Evolutionary conservation across 1,284 basidiomycete species (phyloP).

Genomic region (Cutaneotrichosporon cavernicola): DNA sequence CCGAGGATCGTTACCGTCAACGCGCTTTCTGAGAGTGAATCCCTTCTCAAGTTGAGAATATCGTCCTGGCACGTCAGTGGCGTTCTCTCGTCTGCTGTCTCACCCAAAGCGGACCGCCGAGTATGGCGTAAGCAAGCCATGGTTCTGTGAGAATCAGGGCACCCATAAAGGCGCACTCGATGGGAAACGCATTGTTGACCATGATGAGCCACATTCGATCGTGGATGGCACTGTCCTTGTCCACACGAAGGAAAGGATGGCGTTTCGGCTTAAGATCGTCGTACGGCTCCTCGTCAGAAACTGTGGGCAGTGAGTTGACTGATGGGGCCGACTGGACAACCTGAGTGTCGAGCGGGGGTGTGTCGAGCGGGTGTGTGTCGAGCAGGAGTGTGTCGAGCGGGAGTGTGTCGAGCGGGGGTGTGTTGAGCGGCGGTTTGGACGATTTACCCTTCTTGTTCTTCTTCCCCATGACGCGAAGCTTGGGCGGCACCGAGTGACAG

Average conservation of each 20-base stretch:
- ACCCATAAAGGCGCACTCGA: conserved; percentile 13
- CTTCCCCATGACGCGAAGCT: background rate
- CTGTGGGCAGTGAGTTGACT: background rate
- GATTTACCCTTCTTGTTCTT: background rate
- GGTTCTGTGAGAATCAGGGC: conserved; percentile 13
- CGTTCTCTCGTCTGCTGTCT: background rate
- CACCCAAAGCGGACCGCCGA: conserved; percentile 6
- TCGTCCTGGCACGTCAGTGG: background rate
- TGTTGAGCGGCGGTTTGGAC: no score
- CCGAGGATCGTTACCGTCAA: background rate
- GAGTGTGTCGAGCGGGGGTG: no score
- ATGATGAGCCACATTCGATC: background rate
- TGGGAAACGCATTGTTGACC: conserved; percentile 8
- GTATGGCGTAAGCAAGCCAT: conserved; percentile 6
- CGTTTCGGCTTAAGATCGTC: background rate
- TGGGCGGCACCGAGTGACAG: background rate
- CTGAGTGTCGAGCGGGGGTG: background rate
- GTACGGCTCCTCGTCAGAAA: background rate
- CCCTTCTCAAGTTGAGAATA: background rate
- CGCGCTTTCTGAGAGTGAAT: background rate
- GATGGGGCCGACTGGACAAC: background rate
- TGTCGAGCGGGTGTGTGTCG: no score
- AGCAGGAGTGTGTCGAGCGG: background rate
- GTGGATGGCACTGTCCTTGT: conserved; percentile 1
- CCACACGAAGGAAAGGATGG: conserved; percentile 11